Conservation (phyloP, 1,139 yeast species). For the Lodderomyces elongisporus region DNA sequence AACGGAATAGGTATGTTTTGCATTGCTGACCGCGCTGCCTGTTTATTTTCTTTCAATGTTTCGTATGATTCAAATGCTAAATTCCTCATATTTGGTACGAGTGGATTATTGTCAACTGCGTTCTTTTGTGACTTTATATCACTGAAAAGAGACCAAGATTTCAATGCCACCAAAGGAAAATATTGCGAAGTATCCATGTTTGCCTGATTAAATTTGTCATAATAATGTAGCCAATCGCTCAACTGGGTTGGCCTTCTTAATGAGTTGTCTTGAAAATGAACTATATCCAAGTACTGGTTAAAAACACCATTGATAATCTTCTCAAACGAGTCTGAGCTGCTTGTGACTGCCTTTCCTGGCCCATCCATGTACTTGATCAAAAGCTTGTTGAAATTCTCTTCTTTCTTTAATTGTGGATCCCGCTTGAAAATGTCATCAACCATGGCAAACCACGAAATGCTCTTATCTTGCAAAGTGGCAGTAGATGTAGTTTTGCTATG, state of each 20-base stretch:
- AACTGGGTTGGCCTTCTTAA: conserved; percentile 56
- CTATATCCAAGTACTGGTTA: conserved; percentile 49
- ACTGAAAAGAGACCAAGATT: conserved; percentile 62
- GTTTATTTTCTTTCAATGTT: conserved; percentile 24
- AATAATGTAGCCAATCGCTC: conserved; percentile 75
- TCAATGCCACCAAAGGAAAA: conserved; percentile 53
- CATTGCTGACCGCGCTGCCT: conserved; percentile 21
- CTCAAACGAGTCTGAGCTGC: conserved; percentile 49
- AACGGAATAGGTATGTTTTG: conserved; percentile 26
- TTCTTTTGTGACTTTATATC: conserved; percentile 32
- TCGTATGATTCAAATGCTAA: conserved; percentile 43
- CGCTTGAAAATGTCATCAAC: conserved; percentile 53
- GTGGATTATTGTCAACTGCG: conserved; percentile 20
- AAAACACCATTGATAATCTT: conserved; percentile 72
- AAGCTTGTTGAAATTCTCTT: conserved; percentile 43
- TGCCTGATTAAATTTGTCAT: conserved; percentile 43
- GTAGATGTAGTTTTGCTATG: not conserved
- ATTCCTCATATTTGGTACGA: conserved; percentile 35
- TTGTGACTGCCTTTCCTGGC: conserved; percentile 36
- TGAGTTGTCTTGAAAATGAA: conserved; percentile 59
- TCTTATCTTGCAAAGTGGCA: conserved; percentile 31
- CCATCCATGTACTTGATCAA: conserved; percentile 31
- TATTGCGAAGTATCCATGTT: conserved; percentile 47
- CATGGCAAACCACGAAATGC: conserved; percentile 56
- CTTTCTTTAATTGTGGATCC: conserved; percentile 42